A percentile compares a stretch with the other conserved stretches of the same genome.
Conservation (phyloP, 1,284 basidiomycete genomes). For the Leucoagaricus sp. region DNA sequence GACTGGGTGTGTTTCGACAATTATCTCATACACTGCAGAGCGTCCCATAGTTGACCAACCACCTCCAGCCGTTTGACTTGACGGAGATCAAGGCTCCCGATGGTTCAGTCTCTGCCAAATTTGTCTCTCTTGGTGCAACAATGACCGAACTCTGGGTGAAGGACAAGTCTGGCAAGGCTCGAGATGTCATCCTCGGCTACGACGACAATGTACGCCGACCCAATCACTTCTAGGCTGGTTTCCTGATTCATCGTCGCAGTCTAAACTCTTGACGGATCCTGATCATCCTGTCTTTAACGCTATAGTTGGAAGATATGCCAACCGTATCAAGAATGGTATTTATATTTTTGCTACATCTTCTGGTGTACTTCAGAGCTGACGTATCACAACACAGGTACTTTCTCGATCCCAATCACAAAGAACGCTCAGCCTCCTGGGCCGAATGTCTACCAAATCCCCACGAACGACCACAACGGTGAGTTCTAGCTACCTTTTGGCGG, state of each 20-base stretch:
- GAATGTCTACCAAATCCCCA: conserved; percentile 50
- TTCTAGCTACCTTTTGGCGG: not conserved
- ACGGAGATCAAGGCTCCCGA: conserved; percentile 51
- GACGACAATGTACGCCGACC: conserved; percentile 46
- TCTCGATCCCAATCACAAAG: conserved; percentile 56
- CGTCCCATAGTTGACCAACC: not conserved
- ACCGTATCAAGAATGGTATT: conserved; percentile 53
- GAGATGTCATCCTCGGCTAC: conserved; percentile 54
- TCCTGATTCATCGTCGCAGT: conserved; percentile 25
- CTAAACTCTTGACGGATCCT: conserved; percentile 43
- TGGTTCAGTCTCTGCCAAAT: conserved; percentile 53
- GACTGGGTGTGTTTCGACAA: not conserved
- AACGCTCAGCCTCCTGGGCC: conserved; percentile 44
- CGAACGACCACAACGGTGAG: conserved; percentile 48
- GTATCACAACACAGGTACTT: conserved; percentile 39
- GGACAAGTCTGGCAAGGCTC: conserved; percentile 43
- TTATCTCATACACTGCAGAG: not conserved
- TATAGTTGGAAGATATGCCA: conserved; percentile 52
- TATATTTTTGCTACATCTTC: not conserved
- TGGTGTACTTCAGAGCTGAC: not conserved
- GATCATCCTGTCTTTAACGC: conserved; percentile 52
- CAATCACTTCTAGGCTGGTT: not conserved
- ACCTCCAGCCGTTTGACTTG: conserved; percentile 47
- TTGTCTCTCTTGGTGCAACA: conserved; percentile 53
- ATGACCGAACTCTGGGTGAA: conserved; percentile 55